These are phyloP conservation scores for Annulohypoxylon truncatum DNA, from an alignment of 2,329 filamentous ascomycete genomes.

Conservation along the genomic window DNA sequence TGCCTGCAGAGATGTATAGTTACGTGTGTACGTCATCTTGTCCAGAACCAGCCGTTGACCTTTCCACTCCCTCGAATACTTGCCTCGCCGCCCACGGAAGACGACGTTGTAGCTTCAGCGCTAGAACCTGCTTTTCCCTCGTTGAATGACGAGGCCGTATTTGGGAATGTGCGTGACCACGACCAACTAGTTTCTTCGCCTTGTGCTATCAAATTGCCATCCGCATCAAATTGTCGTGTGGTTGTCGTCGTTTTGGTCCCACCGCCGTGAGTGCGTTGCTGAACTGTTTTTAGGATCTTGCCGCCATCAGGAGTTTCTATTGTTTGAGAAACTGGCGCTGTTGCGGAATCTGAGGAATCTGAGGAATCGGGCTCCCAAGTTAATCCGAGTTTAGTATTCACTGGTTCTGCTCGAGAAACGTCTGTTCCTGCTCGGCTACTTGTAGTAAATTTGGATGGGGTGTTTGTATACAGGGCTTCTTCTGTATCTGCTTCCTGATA, in stretches of 20 bases:
- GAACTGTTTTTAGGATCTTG: conserved; percentile 37
- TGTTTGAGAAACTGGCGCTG: conserved; percentile 20
- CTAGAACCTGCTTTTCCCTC: not conserved
- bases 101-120: not conserved
- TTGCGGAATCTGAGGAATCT: not conserved
- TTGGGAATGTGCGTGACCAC: conserved; percentile 32
- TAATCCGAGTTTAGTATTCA: not conserved
- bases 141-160: not conserved
- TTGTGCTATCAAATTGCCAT: conserved; percentile 40
- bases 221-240: conserved; percentile 34
- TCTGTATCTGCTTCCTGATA: conserved; percentile 26
- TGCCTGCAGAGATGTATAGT: not conserved
- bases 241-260: conserved; percentile 31
- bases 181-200: conserved; percentile 29
- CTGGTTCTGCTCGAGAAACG: not conserved
- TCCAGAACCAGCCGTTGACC: conserved; percentile 35
- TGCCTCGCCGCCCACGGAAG: conserved; percentile 2
- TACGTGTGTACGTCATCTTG: conserved; percentile 7
- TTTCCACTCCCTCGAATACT: conserved; percentile 6
- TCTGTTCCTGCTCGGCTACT: not conserved
- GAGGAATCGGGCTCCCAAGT: not conserved
- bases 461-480: conserved; percentile 34
- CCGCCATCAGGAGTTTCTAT: conserved; percentile 41
- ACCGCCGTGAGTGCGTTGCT: conserved; percentile 23
- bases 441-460: conserved; percentile 25